Percentiles rank a stretch among this genome's conserved stretches.
Conservation (phyloP, 305 asterid genomes). For the Solanum hybrid region DNA sequence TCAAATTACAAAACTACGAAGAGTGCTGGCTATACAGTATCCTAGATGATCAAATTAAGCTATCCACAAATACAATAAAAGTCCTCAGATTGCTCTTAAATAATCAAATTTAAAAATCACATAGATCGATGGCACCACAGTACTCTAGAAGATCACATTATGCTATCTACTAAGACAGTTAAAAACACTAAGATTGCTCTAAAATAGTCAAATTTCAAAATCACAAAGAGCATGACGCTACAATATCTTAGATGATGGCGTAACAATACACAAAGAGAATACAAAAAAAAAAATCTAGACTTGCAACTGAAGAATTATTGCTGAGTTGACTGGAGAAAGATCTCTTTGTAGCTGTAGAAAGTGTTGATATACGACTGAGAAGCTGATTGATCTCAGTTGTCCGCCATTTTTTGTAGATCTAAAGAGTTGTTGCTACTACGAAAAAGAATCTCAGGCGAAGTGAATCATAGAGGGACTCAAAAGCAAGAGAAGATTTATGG, state of each 20-base stretch:
- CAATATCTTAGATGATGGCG: neutral
- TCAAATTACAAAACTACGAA: no score
- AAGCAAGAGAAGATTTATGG: neutral
- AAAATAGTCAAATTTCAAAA: no score
- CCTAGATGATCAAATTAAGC: no score
- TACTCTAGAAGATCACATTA: neutral
- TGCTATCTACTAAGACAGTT: no score
- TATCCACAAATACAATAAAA: no score
- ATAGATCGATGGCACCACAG: neutral
- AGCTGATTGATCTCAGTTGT: neutral
- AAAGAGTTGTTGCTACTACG: neutral
- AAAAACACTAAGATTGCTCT: neutral
- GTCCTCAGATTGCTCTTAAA: no score
- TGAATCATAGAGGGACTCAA: neutral
- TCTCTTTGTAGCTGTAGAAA: neutral
- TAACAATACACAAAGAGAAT: neutral
- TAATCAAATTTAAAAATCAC: no score
- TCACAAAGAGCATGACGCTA: neutral
- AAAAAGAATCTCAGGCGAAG: neutral
- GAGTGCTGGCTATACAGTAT: no score
- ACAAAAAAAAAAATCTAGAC: no score
- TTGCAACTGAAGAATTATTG: neutral
- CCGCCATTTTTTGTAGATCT: neutral
- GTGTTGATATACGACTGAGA: no score
- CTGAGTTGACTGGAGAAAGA: neutral